These are phyloP conservation scores for Trifolium subterraneum DNA, from an alignment of 306 rosid genomes.

Conservation along the genomic window DNA sequence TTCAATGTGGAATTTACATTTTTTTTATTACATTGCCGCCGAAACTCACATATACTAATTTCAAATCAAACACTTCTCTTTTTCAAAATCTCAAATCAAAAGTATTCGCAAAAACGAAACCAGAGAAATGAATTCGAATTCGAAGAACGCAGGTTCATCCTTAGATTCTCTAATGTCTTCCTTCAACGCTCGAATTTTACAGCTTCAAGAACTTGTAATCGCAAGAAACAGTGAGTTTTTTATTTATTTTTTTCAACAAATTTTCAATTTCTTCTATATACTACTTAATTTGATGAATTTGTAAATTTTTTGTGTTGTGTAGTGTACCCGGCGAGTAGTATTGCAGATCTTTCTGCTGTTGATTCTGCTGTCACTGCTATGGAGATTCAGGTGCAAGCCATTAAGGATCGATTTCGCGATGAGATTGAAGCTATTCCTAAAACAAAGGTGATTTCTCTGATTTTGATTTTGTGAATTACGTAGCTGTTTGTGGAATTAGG, in stretches of 20 bases:
- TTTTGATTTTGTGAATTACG: neutral
- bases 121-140: slow-evolving; percentile 53
- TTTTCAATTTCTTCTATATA: neutral
- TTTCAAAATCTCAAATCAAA: slow-evolving; percentile 10
- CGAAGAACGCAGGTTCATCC: slow-evolving; percentile 62
- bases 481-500: neutral
- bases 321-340: slow-evolving; percentile 85
- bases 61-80: slow-evolving; percentile 5
- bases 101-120: neutral
- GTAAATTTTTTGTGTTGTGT: slow-evolving; percentile 11
- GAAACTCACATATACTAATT: neutral
- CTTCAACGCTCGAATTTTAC: slow-evolving; percentile 72
- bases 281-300: neutral
- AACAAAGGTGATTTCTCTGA: slow-evolving; percentile 55
- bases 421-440: slow-evolving; percentile 86
- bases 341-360: slow-evolving; percentile 74
- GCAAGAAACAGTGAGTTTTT: slow-evolving; percentile 76
- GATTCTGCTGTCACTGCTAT: slow-evolving; percentile 71
- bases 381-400: slow-evolving; percentile 89
- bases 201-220: slow-evolving; percentile 88
- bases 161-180: slow-evolving; percentile 65
- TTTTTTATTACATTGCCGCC: no score
- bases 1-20: no score
- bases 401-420: slow-evolving; percentile 80
- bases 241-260: neutral